Base-by-base conservation (phyloP, 148 eudicot genomes). In the Arctostaphylos glauca region DNA sequence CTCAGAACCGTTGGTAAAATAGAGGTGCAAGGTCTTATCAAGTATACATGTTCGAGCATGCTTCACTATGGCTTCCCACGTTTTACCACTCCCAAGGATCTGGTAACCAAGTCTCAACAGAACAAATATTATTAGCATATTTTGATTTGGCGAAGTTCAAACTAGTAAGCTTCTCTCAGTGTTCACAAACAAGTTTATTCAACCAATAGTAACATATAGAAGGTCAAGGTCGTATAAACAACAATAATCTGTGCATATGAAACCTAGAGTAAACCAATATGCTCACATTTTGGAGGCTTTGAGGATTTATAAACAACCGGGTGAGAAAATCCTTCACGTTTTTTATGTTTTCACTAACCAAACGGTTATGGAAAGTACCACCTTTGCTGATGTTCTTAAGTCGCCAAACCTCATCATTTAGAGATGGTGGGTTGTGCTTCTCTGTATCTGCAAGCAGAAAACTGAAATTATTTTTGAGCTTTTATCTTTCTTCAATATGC, bases 251-350 rank as follows among this genome's bases (percentile, higher is more conserved):
- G 6, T 5, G 25, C 66, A 60, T 31, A 60, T n/a, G 25, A 60
- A 60, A 60, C 66, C 25, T n/a, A n/a, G 67, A n/a, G 31, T 60
- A 60, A 60, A 6, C 67, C 67, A 60, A 25, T 60, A 56, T 78
- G 88, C 64, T 93, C 88, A 93, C 98, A 58, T 85, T 80, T 74
- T 89, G 85, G 74, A 95, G 95, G 81, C 84, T 87, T 74, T 84
- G 80, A 80, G 91, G 92, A 79, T 95, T 87, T 47, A 84, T 80
- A 84, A 86, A 85, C 60, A 82, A 91, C 81, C 84, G 88, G 80
- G 88, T 88, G 71, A 95, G 89, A 81, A 91, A 91, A 86, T 95
- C 93, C 86, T 88, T 88, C 81, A 95, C 94, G 1, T 92, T 91
- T 52, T 81, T 85, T 66, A 95, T 85, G 47, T 89, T 84, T 54